A percentile compares a stretch with the other conserved stretches of the same genome.
Conservation (phyloP, 2,329 filamentous ascomycete species). For the Didymella glomerata region DNA sequence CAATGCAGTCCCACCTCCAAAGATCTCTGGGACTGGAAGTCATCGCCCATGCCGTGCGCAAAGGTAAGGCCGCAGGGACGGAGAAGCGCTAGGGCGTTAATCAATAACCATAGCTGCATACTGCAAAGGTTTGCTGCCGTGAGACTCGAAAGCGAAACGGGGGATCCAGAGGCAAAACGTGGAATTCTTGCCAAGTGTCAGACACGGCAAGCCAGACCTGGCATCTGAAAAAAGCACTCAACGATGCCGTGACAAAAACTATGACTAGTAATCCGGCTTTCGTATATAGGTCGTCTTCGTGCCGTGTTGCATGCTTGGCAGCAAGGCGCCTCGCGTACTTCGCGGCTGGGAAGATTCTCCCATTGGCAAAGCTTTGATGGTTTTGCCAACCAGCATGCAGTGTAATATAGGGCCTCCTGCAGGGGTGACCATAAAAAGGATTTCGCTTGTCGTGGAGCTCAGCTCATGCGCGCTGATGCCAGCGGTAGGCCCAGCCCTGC, state of each 20-base stretch:
- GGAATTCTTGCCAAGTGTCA: not conserved
- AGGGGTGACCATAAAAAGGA: not conserved
- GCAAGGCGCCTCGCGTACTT: not conserved
- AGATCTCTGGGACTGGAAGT: not conserved
- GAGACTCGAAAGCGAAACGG: not conserved
- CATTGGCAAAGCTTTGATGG: not conserved
- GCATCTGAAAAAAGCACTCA: not conserved
- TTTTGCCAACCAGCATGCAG: not conserved
- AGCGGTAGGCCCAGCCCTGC: not conserved
- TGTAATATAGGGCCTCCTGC: not conserved
- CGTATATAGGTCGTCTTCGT: not conserved
- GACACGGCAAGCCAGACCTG: not conserved
- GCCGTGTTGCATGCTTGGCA: not conserved
- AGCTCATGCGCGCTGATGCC: not conserved
- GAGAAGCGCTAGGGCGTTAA: not conserved
- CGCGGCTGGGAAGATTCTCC: not conserved
- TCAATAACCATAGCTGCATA: not conserved
- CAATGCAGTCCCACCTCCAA: not conserved
- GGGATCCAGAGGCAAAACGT: not conserved
- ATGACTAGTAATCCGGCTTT: not conserved
- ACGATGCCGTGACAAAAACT: not conserved
- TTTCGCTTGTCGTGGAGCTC: not conserved
- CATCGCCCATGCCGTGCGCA: not conserved
- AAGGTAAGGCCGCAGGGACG: not conserved
- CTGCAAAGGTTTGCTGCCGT: not conserved